These are phyloP conservation scores for Dioscorea alata DNA, from an alignment of 106 monocot species.

Conservation along the genomic window DNA sequence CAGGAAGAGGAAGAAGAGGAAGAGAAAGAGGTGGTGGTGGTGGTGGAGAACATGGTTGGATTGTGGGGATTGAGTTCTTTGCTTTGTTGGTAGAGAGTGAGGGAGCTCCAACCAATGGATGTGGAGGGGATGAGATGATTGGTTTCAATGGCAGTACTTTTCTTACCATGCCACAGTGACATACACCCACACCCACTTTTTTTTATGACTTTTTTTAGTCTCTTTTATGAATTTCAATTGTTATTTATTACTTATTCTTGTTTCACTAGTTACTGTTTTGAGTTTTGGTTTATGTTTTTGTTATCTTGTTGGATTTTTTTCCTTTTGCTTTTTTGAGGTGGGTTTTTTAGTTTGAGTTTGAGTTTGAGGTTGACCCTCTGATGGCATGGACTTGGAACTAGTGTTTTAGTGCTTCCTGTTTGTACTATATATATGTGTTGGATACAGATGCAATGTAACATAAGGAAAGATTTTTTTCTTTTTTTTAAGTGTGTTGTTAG, in stretches of 20 bases:
- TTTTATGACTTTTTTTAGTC: background rate
- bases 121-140: background rate
- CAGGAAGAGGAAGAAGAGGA: background rate
- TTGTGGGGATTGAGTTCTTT: background rate
- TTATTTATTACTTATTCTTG: background rate
- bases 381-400: too few relatives aligned
- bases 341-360: too few relatives aligned
- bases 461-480: too few relatives aligned
- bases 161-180: background rate
- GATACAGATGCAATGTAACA: too few relatives aligned
- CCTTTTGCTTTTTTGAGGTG: too few relatives aligned
- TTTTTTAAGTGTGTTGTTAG: too few relatives aligned
- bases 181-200: background rate
- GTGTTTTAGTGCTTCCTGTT: too few relatives aligned
- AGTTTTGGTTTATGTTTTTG: too few relatives aligned
- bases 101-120: background rate
- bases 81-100: background rate
- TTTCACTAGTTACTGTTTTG: background rate
- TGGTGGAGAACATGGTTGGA: background rate
- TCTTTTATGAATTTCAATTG: background rate
- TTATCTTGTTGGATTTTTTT: too few relatives aligned
- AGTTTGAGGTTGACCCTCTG: too few relatives aligned
- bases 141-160: background rate
- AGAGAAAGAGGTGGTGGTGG: background rate
- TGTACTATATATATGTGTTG: too few relatives aligned